These are phyloP conservation scores for Diaporthe sp. DNA, from an alignment of 2,329 filamentous ascomycete species.

Conservation along the genomic window DNA sequence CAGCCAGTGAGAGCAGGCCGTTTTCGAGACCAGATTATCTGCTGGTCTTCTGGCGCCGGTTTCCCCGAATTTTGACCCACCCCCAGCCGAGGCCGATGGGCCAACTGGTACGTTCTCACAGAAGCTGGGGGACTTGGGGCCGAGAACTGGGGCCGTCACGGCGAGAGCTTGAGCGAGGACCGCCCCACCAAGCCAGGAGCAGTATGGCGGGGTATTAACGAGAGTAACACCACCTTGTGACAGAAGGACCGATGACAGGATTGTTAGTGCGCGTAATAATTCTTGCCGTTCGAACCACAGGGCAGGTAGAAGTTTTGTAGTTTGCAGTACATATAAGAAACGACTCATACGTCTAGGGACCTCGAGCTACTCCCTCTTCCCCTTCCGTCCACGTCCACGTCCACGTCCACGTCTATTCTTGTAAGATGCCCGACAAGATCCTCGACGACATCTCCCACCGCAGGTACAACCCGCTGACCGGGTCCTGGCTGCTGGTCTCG, in stretches of 20 bases:
- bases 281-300: neutral
- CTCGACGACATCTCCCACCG: constrained; percentile 97
- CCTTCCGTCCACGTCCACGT: neutral
- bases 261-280: constrained; percentile 18
- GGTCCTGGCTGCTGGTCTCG: constrained; percentile 93
- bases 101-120: neutral
- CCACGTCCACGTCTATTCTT: neutral
- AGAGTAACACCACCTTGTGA: constrained; percentile 28
- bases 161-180: constrained; percentile 24
- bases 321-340: constrained; percentile 17
- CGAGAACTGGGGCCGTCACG: neutral
- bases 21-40: neutral
- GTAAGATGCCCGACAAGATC: constrained; percentile 77
- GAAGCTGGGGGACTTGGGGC: neutral
- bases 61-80: constrained; percentile 27
- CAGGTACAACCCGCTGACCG: constrained; percentile 91
- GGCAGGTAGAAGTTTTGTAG: neutral
- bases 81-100: constrained; percentile 18
- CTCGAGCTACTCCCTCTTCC: neutral
- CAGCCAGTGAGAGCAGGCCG: neutral
- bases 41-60: constrained; percentile 10
- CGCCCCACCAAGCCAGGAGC: constrained; percentile 30
- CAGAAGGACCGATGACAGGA: constrained; percentile 7
- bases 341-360: neutral
- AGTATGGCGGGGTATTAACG: constrained; percentile 25